Base-by-base conservation (phyloP, 306 rosid genomes). In the Castanea mollissima region DNA sequence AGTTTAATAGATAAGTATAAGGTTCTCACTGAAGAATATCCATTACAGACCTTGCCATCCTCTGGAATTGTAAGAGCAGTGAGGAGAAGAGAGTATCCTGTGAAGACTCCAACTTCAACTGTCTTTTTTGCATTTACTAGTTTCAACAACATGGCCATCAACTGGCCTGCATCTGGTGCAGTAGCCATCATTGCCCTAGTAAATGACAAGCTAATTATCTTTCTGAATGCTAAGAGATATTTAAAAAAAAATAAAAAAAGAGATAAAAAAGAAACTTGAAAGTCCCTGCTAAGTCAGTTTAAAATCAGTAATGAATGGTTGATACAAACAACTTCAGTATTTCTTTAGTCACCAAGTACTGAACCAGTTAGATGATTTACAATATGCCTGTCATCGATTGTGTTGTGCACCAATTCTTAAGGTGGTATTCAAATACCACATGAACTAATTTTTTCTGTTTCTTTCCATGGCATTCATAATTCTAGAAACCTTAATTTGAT, bases 1-100 rank as follows among this genome's bases (percentile, higher is more conserved):
- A 27, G 32, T 0, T 7, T 63, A 49, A 21, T 9, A 31, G 16
- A 1, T 3, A 35, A 77, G 52, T 29, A 49, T 57, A 20, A 41
- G 31, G 51, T 2, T 44, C 70, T 15, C 51, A 34, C 13, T 55
- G 5, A 64, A 74, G 46, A 75, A 18, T 1, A 4, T 60, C 12
- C 14, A 49, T n/a, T 64, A 25, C 57, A 23, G 55, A 84, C 90
- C 88, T 89, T 88, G 80, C 93, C 97, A 77, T 88, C 88, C 19
- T 73, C 19, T 7, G 92, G 92, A 63, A 85, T 83, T 63, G 78
- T 41, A 74, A 89, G 92, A 71, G 92, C 97, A 0, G 97, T 89
- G 76, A 88, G 91, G 76, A 91, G 97, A 83, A 88, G 91, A 73
- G 93, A 88, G 77, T 91, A 91, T 69, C 94, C 89, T 18, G 92